A percentile compares a stretch with the other conserved stretches of the same genome.
These are phyloP conservation scores for Hericium erinaceus DNA, from an alignment of 768 basidiomycete species.

Conservation along the genomic window DNA sequence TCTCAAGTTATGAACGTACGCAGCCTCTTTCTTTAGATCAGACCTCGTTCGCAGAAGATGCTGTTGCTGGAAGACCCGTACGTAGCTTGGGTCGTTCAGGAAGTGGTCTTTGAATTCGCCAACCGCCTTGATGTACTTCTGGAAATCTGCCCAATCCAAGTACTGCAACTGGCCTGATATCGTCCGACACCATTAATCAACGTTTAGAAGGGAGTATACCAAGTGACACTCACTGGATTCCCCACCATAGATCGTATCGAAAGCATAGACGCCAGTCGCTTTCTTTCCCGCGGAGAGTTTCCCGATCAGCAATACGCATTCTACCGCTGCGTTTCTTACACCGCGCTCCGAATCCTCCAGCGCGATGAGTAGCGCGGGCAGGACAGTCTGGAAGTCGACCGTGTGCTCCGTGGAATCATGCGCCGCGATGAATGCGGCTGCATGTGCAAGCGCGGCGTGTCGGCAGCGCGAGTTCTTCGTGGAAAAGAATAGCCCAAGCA, in stretches of 20 bases:
- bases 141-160: conserved; percentile 54
- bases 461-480: conserved; percentile 25
- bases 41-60: conserved; percentile 36
- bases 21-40: conserved; percentile 46
- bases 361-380: conserved; percentile 61
- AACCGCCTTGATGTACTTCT: conserved; percentile 47
- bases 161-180: conserved; percentile 47
- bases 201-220: neutral
- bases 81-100: conserved; percentile 46
- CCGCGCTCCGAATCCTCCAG: conserved; percentile 36
- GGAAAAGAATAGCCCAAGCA: conserved; percentile 58
- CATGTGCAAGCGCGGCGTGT: conserved; percentile 61
- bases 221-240: conserved; percentile 32
- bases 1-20: conserved; percentile 29
- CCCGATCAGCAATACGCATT: conserved; percentile 43
- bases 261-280: conserved; percentile 53
- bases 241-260: conserved; percentile 65
- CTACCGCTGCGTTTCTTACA: conserved; percentile 43
- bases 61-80: conserved; percentile 51
- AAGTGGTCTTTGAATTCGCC: conserved; percentile 45
- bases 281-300: conserved; percentile 30
- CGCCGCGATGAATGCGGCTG: conserved; percentile 72
- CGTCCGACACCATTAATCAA: conserved; percentile 4
- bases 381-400: conserved; percentile 72
- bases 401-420: conserved; percentile 42